Evolutionary conservation across 129 eudicot species (phyloP).

Genomic region (Chrysanthemum makinoi): DNA sequence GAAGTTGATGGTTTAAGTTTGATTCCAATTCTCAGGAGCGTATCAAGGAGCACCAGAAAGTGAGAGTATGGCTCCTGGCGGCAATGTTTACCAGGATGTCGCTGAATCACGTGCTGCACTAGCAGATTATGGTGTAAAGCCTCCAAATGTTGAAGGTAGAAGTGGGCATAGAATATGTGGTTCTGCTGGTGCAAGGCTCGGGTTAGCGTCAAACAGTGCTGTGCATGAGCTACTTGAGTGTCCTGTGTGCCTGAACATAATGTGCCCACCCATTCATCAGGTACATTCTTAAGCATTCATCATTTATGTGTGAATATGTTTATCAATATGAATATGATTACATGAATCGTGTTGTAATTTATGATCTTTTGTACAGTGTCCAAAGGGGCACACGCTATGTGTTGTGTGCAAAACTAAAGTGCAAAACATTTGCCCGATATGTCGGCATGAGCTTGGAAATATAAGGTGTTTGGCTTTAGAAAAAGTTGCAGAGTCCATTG

Average conservation of each 20-base stretch:
- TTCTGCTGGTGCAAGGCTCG: constrained; percentile 33
- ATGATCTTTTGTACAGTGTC: constrained; percentile 35
- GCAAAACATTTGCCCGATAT: constrained; percentile 50
- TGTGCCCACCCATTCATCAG: constrained; percentile 78
- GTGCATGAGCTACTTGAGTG: constrained; percentile 60
- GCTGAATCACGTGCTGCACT: constrained; percentile 34
- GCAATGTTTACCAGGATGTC: constrained; percentile 36
- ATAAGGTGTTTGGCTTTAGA: constrained; percentile 68
- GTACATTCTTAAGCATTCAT: constrained; percentile 16
- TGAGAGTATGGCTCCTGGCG: constrained; percentile 55
- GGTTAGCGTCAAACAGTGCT: constrained; percentile 44
- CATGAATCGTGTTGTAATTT: neutral
- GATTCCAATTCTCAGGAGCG: constrained; percentile 21
- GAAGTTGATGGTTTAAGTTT: constrained; percentile 1
- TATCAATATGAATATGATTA: neutral
- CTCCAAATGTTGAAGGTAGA: constrained; percentile 38
- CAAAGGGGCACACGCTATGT: constrained; percentile 64
- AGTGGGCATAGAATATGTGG: constrained; percentile 35
- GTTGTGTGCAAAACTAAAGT: constrained; percentile 52
- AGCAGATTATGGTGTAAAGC: constrained; percentile 37
- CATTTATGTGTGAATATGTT: neutral
- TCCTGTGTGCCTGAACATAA: constrained; percentile 54
- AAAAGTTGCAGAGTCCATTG: constrained; percentile 58
- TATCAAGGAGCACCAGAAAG: constrained; percentile 3
- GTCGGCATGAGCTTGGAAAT: constrained; percentile 56